A percentile compares a stretch with the other conserved stretches of the same genome.
phyloP scores from a whole-genome alignment of 2,329 filamentous ascomycete species.

The Ophiocordyceps camponoti-saundersi region DNA sequence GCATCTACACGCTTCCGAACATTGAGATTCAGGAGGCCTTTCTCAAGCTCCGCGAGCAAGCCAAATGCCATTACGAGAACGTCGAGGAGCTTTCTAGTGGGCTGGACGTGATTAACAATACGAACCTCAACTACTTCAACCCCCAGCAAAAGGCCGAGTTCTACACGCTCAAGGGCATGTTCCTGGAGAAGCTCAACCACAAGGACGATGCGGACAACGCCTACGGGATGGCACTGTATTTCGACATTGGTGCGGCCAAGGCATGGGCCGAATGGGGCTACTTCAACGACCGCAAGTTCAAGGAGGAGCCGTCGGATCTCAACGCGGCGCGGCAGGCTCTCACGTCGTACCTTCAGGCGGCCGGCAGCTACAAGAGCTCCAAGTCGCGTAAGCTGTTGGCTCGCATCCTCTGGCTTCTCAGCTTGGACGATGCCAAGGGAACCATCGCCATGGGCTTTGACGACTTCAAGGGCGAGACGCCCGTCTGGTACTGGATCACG shows the following conservation, averaged over 20 bases:
- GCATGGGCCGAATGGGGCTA: slow-evolving; percentile 99
- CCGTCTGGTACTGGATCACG: slow-evolving; percentile 99
- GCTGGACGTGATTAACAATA: slow-evolving; percentile 97
- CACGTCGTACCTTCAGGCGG: slow-evolving; percentile 90
- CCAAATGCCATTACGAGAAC: slow-evolving; percentile 97
- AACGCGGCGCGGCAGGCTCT: slow-evolving; percentile 79
- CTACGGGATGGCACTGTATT: slow-evolving; percentile 88
- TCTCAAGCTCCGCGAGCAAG: slow-evolving; percentile 93
- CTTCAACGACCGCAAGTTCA: slow-evolving; percentile 94
- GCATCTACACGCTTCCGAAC: slow-evolving; percentile 96
- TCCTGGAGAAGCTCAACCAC: slow-evolving; percentile 82
- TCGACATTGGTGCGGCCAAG: slow-evolving; percentile 88
- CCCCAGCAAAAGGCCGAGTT: slow-evolving; percentile 95
- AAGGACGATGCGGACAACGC: slow-evolving; percentile 85
- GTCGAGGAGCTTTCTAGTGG: slow-evolving; percentile 80
- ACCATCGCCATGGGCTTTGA: slow-evolving; percentile 76
- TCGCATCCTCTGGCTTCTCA: slow-evolving; percentile 87
- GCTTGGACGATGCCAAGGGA: slow-evolving; percentile 76
- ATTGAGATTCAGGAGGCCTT: slow-evolving; percentile 99
- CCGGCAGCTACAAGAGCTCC: slow-evolving; percentile 89
- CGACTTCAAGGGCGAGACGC: slow-evolving; percentile 92
- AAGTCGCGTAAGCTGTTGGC: slow-evolving; percentile 91
- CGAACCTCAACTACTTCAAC: slow-evolving; percentile 96
- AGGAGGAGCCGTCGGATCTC: slow-evolving; percentile 68
- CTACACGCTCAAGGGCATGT: slow-evolving; percentile 99